phyloP scores from a whole-genome alignment of 2,329 filamentous ascomycete genomes.

The Alternaria gaisen region DNA sequence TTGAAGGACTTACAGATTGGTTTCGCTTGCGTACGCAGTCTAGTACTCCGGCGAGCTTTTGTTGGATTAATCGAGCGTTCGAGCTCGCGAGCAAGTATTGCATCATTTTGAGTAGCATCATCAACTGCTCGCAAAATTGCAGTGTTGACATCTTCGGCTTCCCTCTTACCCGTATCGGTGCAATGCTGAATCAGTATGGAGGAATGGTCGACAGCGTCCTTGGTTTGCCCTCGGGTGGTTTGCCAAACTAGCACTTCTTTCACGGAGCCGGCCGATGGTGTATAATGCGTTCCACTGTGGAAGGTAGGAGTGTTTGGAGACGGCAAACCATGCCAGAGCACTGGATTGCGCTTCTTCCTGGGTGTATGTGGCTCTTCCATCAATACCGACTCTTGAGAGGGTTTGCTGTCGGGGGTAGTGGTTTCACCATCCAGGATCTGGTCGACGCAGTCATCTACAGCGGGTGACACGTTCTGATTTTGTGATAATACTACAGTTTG shows the following conservation, averaged over 20 bases:
- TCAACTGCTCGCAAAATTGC: background rate
- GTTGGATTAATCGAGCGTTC: background rate
- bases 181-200: background rate
- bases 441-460: background rate
- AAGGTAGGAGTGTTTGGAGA: slow-evolving; percentile 19
- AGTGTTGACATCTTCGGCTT: background rate
- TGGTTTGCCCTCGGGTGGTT: background rate
- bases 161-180: background rate
- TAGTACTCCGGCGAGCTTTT: slow-evolving; percentile 11
- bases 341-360: background rate
- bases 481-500: background rate
- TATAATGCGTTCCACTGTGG: too few species aligned
- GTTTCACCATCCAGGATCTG: background rate
- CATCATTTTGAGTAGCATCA: background rate
- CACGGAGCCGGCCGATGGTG: background rate
- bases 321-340: slow-evolving; percentile 16
- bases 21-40: slow-evolving; percentile 2
- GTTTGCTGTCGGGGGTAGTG: background rate
- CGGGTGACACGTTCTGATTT: background rate
- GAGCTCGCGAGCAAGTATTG: slow-evolving; percentile 5
- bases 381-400: background rate
- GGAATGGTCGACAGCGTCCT: background rate
- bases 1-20: background rate
- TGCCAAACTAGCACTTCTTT: background rate
- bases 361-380: slow-evolving; percentile 8